phyloP scores from a whole-genome alignment of 2,329 filamentous ascomycete genomes.

The Neonectria hederae region DNA sequence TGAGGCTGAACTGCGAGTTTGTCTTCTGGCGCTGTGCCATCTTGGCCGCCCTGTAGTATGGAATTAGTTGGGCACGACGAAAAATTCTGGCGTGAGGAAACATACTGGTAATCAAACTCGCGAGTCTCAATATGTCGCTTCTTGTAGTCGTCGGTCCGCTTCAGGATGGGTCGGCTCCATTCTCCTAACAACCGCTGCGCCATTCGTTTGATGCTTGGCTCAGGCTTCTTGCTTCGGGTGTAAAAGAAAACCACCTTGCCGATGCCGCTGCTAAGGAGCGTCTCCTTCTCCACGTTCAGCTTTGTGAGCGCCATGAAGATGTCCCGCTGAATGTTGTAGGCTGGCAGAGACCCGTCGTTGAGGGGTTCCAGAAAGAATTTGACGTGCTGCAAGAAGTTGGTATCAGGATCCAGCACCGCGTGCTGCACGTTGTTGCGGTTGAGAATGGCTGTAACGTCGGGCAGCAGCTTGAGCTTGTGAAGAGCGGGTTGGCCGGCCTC shows the following conservation, averaged over 20 bases:
- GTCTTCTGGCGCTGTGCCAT: conserved; percentile 59
- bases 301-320: conserved; percentile 83
- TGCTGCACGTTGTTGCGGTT: conserved; percentile 89
- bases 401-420: conserved; percentile 90
- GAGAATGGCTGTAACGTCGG: conserved; percentile 86
- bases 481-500: conserved; percentile 82
- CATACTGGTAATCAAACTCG: conserved; percentile 71
- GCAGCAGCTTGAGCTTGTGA: conserved; percentile 93
- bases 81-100: conserved; percentile 25
- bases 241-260: conserved; percentile 98
- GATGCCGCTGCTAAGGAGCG: conserved; percentile 88
- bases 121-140: conserved; percentile 76
- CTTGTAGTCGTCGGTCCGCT: conserved; percentile 93
- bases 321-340: conserved; percentile 97
- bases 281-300: conserved; percentile 90
- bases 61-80: conserved; percentile 26
- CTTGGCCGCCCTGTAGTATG: conserved; percentile 59
- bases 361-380: conserved; percentile 97
- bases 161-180: conserved; percentile 94
- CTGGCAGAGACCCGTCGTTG: conserved; percentile 91
- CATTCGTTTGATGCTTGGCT: conserved; percentile 89
- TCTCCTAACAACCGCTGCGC: conserved; percentile 92
- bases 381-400: conserved; percentile 92
- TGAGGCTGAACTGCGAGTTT: conserved; percentile 60
- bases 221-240: conserved; percentile 91